Conservation (phyloP, 768 basidiomycete genomes). For the Mycena polygramma region DNA sequence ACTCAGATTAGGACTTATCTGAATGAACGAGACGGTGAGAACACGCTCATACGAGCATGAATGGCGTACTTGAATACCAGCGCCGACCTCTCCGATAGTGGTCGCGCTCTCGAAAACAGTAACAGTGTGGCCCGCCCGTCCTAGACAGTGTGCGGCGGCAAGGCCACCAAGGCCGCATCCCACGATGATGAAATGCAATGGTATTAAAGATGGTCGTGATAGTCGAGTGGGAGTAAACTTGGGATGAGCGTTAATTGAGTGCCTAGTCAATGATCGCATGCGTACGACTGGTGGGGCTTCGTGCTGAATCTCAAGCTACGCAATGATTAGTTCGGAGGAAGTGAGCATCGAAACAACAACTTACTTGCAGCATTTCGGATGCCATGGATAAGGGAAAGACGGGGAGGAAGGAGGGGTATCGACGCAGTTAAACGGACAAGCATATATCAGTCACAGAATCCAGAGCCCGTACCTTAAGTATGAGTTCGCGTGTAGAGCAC, state of each 20-base stretch:
- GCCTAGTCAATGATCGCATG: no score
- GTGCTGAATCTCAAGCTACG: slow-evolving; percentile 10
- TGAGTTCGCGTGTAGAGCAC: no score
- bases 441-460: background rate
- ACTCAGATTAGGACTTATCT: slow-evolving; percentile 51
- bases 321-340: background rate
- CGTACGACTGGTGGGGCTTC: slow-evolving; percentile 20
- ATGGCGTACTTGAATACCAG: slow-evolving; percentile 57
- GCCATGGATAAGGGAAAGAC: background rate
- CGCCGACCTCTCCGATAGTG: slow-evolving; percentile 59
- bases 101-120: slow-evolving; percentile 55
- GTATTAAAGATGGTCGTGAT: slow-evolving; percentile 8
- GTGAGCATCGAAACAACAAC: background rate
- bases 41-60: background rate
- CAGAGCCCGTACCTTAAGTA: no score
- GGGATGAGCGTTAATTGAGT: background rate
- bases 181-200: slow-evolving; percentile 43
- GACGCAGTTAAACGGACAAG: background rate
- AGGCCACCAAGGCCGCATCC: slow-evolving; percentile 46
- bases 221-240: slow-evolving; percentile 1
- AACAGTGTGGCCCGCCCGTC: slow-evolving; percentile 55
- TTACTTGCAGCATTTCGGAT: slow-evolving; percentile 11
- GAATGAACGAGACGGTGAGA: background rate
- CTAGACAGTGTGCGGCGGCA: slow-evolving; percentile 55
- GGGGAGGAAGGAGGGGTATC: background rate